Evolutionary conservation across 768 basidiomycete species (phyloP).

Genomic region (Leucocoprinus sp.): DNA sequence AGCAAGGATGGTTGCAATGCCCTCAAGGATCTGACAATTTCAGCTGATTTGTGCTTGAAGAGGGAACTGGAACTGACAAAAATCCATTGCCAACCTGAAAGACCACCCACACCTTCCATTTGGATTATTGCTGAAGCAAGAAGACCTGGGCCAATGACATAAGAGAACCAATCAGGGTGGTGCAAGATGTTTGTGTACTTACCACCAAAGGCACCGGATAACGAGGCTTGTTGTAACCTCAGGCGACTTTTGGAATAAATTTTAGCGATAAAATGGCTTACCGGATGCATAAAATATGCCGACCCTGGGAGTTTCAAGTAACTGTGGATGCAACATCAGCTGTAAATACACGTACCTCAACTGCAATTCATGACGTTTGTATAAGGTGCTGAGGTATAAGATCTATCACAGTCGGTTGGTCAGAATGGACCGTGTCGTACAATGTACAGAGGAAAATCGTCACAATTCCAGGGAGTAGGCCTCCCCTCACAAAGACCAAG

Average conservation of each 20-base stretch:
- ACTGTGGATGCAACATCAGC: not conserved
- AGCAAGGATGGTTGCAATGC: slow-evolving; percentile 43
- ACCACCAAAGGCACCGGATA: slow-evolving; percentile 68
- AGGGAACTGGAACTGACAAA: slow-evolving; percentile 45
- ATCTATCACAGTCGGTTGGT: slow-evolving; percentile 26
- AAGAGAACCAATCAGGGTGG: not conserved
- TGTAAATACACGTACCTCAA: slow-evolving; percentile 30
- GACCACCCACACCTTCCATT: slow-evolving; percentile 47
- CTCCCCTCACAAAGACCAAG: slow-evolving; percentile 61
- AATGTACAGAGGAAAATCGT: not conserved
- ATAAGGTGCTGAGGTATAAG: slow-evolving; percentile 52
- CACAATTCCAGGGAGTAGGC: slow-evolving; percentile 57
- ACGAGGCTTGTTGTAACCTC: slow-evolving; percentile 37
- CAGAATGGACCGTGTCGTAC: not conserved
- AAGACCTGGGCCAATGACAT: slow-evolving; percentile 31
- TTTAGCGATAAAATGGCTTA: too few relatives aligned
- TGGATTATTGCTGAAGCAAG: slow-evolving; percentile 53
- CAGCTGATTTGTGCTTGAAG: not conserved
- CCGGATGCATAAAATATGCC: slow-evolving; percentile 58
- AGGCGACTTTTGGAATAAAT: too few relatives aligned
- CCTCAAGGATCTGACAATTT: slow-evolving; percentile 46
- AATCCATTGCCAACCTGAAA: slow-evolving; percentile 60
- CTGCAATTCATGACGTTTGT: slow-evolving; percentile 54
- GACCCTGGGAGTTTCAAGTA: slow-evolving; percentile 21
- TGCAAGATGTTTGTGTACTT: slow-evolving; percentile 6